phyloP scores from a whole-genome alignment of 768 basidiomycete genomes.

The Rhodotorula graminis region DNA sequence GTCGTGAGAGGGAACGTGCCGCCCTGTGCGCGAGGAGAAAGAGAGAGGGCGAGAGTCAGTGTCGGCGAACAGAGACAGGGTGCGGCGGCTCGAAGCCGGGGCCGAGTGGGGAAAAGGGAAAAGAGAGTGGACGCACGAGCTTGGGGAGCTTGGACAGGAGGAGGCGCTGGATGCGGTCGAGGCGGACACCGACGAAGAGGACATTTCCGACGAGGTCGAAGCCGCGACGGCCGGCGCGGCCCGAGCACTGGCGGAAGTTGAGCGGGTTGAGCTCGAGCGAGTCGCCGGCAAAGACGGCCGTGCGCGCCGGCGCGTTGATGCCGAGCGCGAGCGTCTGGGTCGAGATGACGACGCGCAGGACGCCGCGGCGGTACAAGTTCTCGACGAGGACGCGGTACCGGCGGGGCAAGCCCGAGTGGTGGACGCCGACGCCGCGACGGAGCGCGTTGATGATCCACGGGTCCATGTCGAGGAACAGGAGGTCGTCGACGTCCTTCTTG shows the following conservation, averaged over 20 bases:
- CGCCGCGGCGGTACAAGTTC: slow-evolving; percentile 60
- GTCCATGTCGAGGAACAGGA: slow-evolving; percentile 44
- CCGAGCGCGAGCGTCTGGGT: slow-evolving; percentile 71
- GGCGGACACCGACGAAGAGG: slow-evolving; percentile 64
- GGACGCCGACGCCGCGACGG: slow-evolving; percentile 61
- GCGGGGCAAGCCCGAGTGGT: slow-evolving; percentile 67
- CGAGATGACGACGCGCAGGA: slow-evolving; percentile 62
- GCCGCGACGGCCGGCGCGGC: slow-evolving; percentile 67
- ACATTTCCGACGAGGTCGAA: slow-evolving; percentile 65
- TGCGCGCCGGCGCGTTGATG: slow-evolving; percentile 68
- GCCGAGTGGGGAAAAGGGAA: too few relatives aligned
- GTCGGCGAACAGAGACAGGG: too few relatives aligned
- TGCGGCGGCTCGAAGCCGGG: too few relatives aligned
- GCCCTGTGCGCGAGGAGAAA: slow-evolving; percentile 40
- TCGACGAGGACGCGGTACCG: slow-evolving; percentile 59
- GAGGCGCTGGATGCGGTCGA: slow-evolving; percentile 62
- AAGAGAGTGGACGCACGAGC: slow-evolving; percentile 36
- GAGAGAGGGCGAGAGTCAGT: neutral
- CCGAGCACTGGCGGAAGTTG: slow-evolving; percentile 64
- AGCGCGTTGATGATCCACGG: slow-evolving; percentile 52
- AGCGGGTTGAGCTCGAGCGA: slow-evolving; percentile 46
- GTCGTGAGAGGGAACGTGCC: slow-evolving; percentile 65
- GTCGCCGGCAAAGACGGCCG: slow-evolving; percentile 47
- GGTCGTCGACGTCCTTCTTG: slow-evolving; percentile 51
- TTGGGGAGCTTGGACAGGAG: slow-evolving; percentile 60